phyloP scores from a whole-genome alignment of 345 rosid species.

The Hibiscus tridactylites region DNA sequence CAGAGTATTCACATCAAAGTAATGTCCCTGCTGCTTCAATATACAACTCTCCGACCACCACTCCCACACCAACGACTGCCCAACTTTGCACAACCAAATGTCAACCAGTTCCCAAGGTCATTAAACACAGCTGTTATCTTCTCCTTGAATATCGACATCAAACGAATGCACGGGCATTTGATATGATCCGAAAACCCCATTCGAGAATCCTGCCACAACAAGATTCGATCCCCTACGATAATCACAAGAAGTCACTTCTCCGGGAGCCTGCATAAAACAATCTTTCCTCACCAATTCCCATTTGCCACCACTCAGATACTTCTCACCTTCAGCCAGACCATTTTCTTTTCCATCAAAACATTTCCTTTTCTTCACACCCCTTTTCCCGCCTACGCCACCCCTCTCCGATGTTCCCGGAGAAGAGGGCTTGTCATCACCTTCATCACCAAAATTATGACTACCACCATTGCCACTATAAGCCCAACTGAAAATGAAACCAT shows the following conservation, averaged over 20 bases:
- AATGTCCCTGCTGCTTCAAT: slow-evolving; percentile 98
- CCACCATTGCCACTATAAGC: slow-evolving; percentile 29
- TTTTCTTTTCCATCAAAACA: too few species aligned
- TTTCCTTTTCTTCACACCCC: slow-evolving; percentile 36
- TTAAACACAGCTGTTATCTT: slow-evolving; percentile 82
- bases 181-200: slow-evolving; percentile 85
- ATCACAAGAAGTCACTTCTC: slow-evolving; percentile 68
- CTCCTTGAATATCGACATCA: slow-evolving; percentile 75
- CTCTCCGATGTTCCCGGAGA: slow-evolving; percentile 65
- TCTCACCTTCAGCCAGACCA: slow-evolving; percentile 23
- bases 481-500: slow-evolving; percentile 80
- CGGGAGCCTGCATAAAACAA: slow-evolving; percentile 59
- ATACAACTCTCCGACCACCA: slow-evolving; percentile 92
- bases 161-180: slow-evolving; percentile 92
- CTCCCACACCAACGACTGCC: slow-evolving; percentile 96
- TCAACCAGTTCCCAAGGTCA: slow-evolving; percentile 88
- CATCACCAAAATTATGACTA: slow-evolving; percentile 6
- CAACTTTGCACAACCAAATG: slow-evolving; percentile 86
- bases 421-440: slow-evolving; percentile 29
- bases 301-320: slow-evolving; percentile 53
- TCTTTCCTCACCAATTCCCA: slow-evolving; percentile 80
- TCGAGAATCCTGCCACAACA: slow-evolving; percentile 82
- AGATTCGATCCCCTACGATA: slow-evolving; percentile 75
- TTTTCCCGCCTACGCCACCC: slow-evolving; percentile 28
- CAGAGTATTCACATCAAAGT: slow-evolving; percentile 42